A percentile compares a stretch with the other conserved stretches of the same genome.
phyloP scores from a whole-genome alignment of 2,329 filamentous ascomycete species.

The Tetracladium maxilliforme region DNA sequence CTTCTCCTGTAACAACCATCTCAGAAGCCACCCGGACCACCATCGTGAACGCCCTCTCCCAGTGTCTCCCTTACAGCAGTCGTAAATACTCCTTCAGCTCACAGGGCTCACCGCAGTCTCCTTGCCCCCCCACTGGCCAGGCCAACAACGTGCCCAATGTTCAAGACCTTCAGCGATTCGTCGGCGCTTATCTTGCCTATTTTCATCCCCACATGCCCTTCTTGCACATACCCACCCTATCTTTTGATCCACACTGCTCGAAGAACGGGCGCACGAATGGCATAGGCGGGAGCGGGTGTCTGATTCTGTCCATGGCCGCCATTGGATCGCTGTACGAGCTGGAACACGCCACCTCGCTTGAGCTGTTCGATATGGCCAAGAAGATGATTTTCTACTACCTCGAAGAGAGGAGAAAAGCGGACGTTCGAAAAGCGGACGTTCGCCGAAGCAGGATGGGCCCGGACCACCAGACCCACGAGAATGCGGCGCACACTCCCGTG shows the following conservation, averaged over 20 bases:
- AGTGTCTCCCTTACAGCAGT: constrained; percentile 37
- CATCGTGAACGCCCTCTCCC: constrained; percentile 42
- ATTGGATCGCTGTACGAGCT: constrained; percentile 75
- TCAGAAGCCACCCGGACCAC: constrained; percentile 48
- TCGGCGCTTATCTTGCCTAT: constrained; percentile 77
- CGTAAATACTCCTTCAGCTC: constrained; percentile 51
- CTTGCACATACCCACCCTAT: constrained; percentile 78
- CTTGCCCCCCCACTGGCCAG: constrained; percentile 31
- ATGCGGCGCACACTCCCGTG: constrained; percentile 61
- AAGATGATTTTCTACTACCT: constrained; percentile 90
- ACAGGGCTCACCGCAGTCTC: constrained; percentile 36
- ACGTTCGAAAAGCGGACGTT: constrained; percentile 52
- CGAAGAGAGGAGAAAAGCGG: constrained; percentile 77
- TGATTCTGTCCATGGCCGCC: constrained; percentile 80
- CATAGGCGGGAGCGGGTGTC: constrained; percentile 69
- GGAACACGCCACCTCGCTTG: constrained; percentile 64
- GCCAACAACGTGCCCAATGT: constrained; percentile 53
- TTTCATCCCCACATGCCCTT: constrained; percentile 96
- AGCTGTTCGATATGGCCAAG: constrained; percentile 85
- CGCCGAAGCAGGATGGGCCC: constrained; percentile 30
- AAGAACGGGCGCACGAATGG: constrained; percentile 44
- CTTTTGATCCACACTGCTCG: constrained; percentile 65
- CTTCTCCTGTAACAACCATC: constrained; percentile 46
- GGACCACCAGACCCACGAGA: constrained; percentile 37
- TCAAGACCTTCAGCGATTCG: constrained; percentile 76